Evolutionary conservation across 371 early-diverging fungal species (phyloP), one percentile per base, ranked within the genome.

Genomic region (Fennellomyces sp.): DNA sequence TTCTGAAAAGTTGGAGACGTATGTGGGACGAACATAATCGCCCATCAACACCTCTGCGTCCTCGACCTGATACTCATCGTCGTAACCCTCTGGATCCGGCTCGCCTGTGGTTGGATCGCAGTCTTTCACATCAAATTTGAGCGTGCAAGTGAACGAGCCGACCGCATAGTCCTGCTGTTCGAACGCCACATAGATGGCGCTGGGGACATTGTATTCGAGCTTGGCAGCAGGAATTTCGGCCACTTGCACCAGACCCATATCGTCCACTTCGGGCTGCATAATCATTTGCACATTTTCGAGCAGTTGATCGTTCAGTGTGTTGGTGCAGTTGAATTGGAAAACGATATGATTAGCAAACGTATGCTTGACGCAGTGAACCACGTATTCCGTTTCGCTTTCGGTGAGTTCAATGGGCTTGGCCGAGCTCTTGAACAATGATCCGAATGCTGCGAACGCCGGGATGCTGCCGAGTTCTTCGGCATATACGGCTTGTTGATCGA

Each of bases 341-440:
- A 98, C 94, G 63, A 97, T 64, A 56, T 97, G 95, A 31, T 87
- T 81, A 42, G 86, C 75, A 74, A 94, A 97, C 15, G 97, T 86
- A 67, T 98, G 99, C 80, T 97, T 97, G 60, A 94, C 78, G 63
- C 91, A 93, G 8, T 84, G 80, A 52, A 98, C 94, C 38, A 89
- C 89, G 74, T 98, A 98, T 72, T 98, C 99, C 1, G 95, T 94
- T 72, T 97, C 99, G 30, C 91, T 81, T 70, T 98, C 99, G 12
- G 97, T 97, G 19, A 97, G 79, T 57, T 87, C 91, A 25, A 89
- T 82, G 27, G 94, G 85, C 68, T 83, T 85, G 42, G 73, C 63
- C 25, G 93, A 90, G 28, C 90, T 90, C 73, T 94, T 93, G 86
- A 97, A 91, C 50, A 96, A 71, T 3, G 84, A 74, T 28, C 97